Evolutionary conservation across 768 basidiomycete genomes (phyloP).

Genomic region (Mycena polygramma): DNA sequence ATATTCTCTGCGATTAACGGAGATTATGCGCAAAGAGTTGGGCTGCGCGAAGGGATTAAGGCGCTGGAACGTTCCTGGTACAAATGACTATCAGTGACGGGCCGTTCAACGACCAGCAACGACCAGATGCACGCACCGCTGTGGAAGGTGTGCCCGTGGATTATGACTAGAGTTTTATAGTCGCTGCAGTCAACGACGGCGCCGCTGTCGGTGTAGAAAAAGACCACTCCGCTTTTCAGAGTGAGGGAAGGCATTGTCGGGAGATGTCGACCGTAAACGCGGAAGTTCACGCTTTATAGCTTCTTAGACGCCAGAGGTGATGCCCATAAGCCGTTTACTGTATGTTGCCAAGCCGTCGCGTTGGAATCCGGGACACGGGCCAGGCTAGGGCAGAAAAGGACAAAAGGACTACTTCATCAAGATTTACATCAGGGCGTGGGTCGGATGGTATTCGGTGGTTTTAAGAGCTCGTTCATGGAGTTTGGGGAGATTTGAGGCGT

Average conservation of each 20-base stretch:
- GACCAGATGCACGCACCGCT: conserved; percentile 33
- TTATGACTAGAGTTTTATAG: conserved; percentile 42
- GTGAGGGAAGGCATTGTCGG: no score
- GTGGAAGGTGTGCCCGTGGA: conserved; percentile 49
- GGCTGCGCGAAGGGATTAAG: conserved; percentile 39
- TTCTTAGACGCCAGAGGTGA: neutral
- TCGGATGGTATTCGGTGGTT: conserved; percentile 1
- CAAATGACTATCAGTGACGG: neutral
- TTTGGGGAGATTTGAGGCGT: neutral
- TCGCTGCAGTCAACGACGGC: conserved; percentile 19
- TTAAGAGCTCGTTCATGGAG: neutral
- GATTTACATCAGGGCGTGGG: neutral
- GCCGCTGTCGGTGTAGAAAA: conserved; percentile 48
- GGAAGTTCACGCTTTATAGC: no score
- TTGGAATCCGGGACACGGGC: no score
- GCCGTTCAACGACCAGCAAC: neutral
- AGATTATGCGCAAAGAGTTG: conserved; percentile 43
- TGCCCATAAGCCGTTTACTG: no score
- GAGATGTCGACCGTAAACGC: no score
- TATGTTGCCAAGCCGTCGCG: no score
- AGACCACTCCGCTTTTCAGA: conserved; percentile 27
- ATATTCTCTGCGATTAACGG: conserved; percentile 50
- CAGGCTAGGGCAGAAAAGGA: neutral
- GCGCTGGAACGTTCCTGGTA: conserved; percentile 43
- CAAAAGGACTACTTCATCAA: neutral